Evolutionary conservation across 371 early-diverging fungal genomes (phyloP).

Genomic region (Lichtheimia corymbifera): DNA sequence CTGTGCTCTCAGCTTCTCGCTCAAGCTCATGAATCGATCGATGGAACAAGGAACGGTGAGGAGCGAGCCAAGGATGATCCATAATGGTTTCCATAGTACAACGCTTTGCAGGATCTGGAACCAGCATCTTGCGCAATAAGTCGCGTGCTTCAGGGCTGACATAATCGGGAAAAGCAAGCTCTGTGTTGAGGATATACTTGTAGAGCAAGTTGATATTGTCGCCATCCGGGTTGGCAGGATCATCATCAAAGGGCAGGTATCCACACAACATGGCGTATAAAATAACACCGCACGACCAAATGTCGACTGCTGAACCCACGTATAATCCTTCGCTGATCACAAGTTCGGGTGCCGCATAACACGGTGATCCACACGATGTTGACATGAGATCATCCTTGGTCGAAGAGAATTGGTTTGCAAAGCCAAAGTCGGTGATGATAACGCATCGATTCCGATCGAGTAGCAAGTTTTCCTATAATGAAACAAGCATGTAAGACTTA

Average conservation of each 20-base stretch:
- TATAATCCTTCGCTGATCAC: constrained; percentile 96
- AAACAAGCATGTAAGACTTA: not conserved
- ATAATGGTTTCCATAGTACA: constrained; percentile 88
- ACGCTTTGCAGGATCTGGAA: constrained; percentile 86
- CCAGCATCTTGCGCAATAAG: constrained; percentile 88
- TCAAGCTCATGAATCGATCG: constrained; percentile 26
- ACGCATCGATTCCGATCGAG: constrained; percentile 88
- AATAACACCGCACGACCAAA: constrained; percentile 96
- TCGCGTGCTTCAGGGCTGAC: constrained; percentile 80
- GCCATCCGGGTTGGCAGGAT: constrained; percentile 94
- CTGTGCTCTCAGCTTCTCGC: constrained; percentile 16
- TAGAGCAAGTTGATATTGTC: constrained; percentile 96
- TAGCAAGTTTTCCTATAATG: constrained; percentile 85
- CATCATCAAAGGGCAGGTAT: constrained; percentile 99
- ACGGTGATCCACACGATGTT: constrained; percentile 96
- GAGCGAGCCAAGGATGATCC: constrained; percentile 73
- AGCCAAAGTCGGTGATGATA: constrained; percentile 99
- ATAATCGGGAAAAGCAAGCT: constrained; percentile 89
- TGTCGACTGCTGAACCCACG: constrained; percentile 96
- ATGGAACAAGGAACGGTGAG: constrained; percentile 34
- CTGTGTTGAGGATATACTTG: constrained; percentile 92
- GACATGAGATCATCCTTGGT: constrained; percentile 78
- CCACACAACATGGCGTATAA: constrained; percentile 97
- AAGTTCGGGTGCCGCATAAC: constrained; percentile 98
- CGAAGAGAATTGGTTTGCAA: constrained; percentile 93